Evolutionary conservation across 192 early-diverging fungal genomes (phyloP).

Genomic region (Dissophora ornata): DNA sequence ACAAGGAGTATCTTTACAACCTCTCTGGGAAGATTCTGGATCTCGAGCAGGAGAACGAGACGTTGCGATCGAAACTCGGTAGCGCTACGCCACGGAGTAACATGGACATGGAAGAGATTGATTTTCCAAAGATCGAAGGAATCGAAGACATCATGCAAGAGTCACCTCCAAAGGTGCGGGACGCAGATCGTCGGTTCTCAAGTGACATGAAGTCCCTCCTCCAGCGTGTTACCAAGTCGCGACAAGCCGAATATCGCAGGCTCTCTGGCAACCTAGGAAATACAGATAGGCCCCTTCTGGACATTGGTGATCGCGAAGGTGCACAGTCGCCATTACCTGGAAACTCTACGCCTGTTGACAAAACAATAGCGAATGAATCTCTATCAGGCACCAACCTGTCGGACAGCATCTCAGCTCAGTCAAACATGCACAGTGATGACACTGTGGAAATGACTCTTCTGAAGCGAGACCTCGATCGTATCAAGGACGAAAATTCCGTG

Average conservation of each 20-base stretch:
- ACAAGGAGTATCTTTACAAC: constrained; percentile 41
- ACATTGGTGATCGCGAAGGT: constrained; percentile 1
- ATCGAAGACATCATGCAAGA: constrained; percentile 52
- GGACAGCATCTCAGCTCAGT: constrained; percentile 38
- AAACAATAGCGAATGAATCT: not conserved
- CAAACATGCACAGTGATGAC: constrained; percentile 47
- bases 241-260: constrained; percentile 46
- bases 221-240: constrained; percentile 34
- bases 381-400: constrained; percentile 36
- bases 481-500: constrained; percentile 45
- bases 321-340: not conserved
- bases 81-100: constrained; percentile 18
- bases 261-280: constrained; percentile 37
- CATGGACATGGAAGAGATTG: constrained; percentile 27
- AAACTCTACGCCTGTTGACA: constrained; percentile 13
- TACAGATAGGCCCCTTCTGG: constrained; percentile 5
- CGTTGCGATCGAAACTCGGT: constrained; percentile 22
- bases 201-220: constrained; percentile 51
- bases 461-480: constrained; percentile 42
- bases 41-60: constrained; percentile 31
- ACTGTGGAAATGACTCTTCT: constrained; percentile 39
- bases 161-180: constrained; percentile 43
- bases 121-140: constrained; percentile 34
- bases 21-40: constrained; percentile 30
- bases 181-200: constrained; percentile 38